Evolutionary conservation across 768 basidiomycete genomes (phyloP).

Genomic region (Lactifluus echinatus): DNA sequence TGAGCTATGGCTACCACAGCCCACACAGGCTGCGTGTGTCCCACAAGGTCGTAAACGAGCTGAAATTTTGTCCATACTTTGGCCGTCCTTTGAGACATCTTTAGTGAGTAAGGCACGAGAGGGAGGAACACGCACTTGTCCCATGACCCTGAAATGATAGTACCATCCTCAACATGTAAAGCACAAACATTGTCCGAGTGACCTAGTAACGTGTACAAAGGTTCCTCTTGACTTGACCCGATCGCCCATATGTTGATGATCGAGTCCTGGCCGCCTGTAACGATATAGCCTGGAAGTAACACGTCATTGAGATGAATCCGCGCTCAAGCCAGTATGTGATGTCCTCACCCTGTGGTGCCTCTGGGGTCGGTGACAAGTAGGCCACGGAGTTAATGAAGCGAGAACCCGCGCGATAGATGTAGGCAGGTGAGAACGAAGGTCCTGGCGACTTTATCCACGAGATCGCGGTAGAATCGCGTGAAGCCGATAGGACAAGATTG

Average conservation of each 20-base stretch:
- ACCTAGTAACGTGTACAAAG: conserved; percentile 75
- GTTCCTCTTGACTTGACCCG: conserved; percentile 52
- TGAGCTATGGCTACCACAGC: conserved; percentile 76
- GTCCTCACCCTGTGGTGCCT: conserved; percentile 59
- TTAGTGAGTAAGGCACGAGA: background rate
- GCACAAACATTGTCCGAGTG: conserved; percentile 89
- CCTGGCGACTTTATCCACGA: conserved; percentile 59
- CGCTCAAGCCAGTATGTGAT: background rate
- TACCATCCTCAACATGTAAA: conserved; percentile 62
- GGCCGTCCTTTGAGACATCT: conserved; percentile 55
- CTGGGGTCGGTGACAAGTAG: conserved; percentile 49
- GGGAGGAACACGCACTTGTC: conserved; percentile 60
- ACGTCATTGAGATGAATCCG: conserved; percentile 16
- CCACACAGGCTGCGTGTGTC: conserved; percentile 91
- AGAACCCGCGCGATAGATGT: conserved; percentile 53
- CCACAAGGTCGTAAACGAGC: conserved; percentile 63
- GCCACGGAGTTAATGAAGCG: conserved; percentile 77
- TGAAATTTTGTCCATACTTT: conserved; percentile 87
- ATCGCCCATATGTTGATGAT: conserved; percentile 79
- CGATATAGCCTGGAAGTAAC: conserved; percentile 47
- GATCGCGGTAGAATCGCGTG: conserved; percentile 86
- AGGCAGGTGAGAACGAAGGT: conserved; percentile 44
- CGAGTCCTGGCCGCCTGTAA: conserved; percentile 85
- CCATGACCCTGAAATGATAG: conserved; percentile 93
- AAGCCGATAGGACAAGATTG: conserved; percentile 78